These are phyloP conservation scores for Cryoendolithus antarcticus DNA, from an alignment of 2,329 filamentous ascomycete genomes.

Conservation along the genomic window DNA sequence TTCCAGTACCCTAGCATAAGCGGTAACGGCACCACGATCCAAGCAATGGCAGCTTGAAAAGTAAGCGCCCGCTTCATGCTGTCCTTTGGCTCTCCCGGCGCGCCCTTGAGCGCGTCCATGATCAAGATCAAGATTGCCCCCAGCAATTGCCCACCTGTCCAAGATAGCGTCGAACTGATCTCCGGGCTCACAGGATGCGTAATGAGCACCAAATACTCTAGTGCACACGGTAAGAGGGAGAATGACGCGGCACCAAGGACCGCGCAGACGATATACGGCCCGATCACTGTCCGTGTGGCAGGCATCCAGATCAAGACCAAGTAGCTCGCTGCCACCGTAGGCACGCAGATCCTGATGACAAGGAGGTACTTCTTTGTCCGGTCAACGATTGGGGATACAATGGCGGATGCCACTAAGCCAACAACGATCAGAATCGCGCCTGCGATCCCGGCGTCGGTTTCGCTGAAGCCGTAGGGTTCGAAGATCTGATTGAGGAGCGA, in stretches of 20 bases:
- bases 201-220: slow-evolving; percentile 80
- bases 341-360: slow-evolving; percentile 61
- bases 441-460: slow-evolving; percentile 77
- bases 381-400: slow-evolving; percentile 73
- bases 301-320: slow-evolving; percentile 75
- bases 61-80: slow-evolving; percentile 67
- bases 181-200: slow-evolving; percentile 80
- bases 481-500: slow-evolving; percentile 85
- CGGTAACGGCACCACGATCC: slow-evolving; percentile 54
- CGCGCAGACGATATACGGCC: slow-evolving; percentile 63
- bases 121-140: slow-evolving; percentile 77
- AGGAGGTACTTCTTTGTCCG: slow-evolving; percentile 67
- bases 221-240: slow-evolving; percentile 64
- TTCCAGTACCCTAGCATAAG: slow-evolving; percentile 49
- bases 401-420: slow-evolving; percentile 64
- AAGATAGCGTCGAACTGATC: slow-evolving; percentile 69
- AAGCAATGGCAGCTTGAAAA: slow-evolving; percentile 62
- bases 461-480: slow-evolving; percentile 68
- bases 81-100: slow-evolving; percentile 20
- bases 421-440: slow-evolving; percentile 83
- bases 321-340: slow-evolving; percentile 55
- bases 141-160: slow-evolving; percentile 74
- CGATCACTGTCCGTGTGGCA: slow-evolving; percentile 44
- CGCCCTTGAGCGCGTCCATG: slow-evolving; percentile 58
- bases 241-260: slow-evolving; percentile 72